These are phyloP conservation scores for Geotrichum fermentans DNA, from an alignment of 1,139 yeast species.

Conservation along the genomic window DNA sequence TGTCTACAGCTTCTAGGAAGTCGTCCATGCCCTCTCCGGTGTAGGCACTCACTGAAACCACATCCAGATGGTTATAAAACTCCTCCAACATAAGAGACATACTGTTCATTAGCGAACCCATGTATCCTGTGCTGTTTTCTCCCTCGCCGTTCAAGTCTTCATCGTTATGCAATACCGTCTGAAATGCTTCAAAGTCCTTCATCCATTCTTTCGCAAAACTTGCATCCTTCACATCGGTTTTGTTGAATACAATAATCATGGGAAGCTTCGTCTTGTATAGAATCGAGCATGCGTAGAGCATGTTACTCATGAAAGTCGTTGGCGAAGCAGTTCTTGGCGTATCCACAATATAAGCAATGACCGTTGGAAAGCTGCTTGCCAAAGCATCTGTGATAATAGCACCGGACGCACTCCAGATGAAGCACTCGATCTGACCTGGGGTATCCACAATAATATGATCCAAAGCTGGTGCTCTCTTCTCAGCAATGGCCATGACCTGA, in stretches of 20 bases:
- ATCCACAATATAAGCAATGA: conserved; percentile 91
- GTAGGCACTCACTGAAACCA: conserved; percentile 83
- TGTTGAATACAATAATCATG: conserved; percentile 93
- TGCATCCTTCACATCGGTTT: conserved; percentile 82
- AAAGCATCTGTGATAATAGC: conserved; percentile 94
- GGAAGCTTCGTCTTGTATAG: conserved; percentile 94
- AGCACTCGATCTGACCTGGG: conserved; percentile 98
- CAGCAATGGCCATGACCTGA: conserved; percentile 82
- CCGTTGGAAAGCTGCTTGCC: conserved; percentile 93
- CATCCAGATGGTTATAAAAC: conserved; percentile 87
- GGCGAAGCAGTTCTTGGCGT: conserved; percentile 94
- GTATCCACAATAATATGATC: conserved; percentile 86
- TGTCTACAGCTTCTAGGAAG: conserved; percentile 73
- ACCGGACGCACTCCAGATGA: conserved; percentile 89
- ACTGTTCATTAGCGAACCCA: conserved; percentile 89
- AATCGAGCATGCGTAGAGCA: conserved; percentile 97
- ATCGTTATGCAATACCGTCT: conserved; percentile 60
- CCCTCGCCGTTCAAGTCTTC: conserved; percentile 58
- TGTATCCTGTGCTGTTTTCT: conserved; percentile 80
- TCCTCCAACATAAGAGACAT: conserved; percentile 96
- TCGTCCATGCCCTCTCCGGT: conserved; percentile 95
- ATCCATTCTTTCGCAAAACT: conserved; percentile 94
- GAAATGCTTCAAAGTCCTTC: conserved; percentile 93
- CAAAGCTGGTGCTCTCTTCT: conserved; percentile 60
- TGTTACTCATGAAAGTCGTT: conserved; percentile 94